Conservation (phyloP, 2,329 filamentous ascomycete genomes). For the Aspergillus sp. region DNA sequence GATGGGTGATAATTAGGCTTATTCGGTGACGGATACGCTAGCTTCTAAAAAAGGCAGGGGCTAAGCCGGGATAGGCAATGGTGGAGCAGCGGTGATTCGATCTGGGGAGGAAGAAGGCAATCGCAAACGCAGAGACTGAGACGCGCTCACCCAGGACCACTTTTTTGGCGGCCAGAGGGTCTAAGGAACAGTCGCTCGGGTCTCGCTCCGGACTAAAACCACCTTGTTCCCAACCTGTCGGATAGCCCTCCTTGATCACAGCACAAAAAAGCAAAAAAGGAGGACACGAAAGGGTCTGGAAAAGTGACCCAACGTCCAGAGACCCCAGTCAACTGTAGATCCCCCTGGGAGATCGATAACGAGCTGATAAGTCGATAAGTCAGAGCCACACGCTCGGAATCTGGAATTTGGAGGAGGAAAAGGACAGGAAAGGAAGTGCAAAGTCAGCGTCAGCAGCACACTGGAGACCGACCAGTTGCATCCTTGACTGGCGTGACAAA, state of each 20-base stretch:
- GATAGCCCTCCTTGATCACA: slow-evolving; percentile 4
- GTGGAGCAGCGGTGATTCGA: slow-evolving; percentile 29
- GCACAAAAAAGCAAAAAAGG: slow-evolving; percentile 12
- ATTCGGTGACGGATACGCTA: slow-evolving; percentile 18
- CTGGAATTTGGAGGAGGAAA: not conserved
- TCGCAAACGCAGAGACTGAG: slow-evolving; percentile 1
- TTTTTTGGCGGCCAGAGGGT: not conserved
- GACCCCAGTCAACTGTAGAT: slow-evolving; percentile 21
- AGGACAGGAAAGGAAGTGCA: not conserved
- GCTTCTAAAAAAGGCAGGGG: slow-evolving; percentile 19
- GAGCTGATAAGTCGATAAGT: slow-evolving; percentile 17
- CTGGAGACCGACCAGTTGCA: not conserved
- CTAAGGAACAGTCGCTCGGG: slow-evolving; percentile 1
- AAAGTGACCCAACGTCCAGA: slow-evolving; percentile 1
- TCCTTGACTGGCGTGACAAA: not conserved
- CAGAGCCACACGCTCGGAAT: slow-evolving; percentile 6
- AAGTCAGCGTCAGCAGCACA: not conserved
- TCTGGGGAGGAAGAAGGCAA: slow-evolving; percentile 25
- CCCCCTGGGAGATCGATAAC: slow-evolving; percentile 27
- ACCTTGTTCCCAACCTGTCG: slow-evolving; percentile 6
- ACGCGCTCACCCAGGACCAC: not conserved
- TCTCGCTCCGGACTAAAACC: not conserved
- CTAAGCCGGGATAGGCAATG: slow-evolving; percentile 28
- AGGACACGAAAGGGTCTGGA: slow-evolving; percentile 3
- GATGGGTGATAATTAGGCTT: slow-evolving; percentile 25